A percentile compares a stretch with the other conserved stretches of the same genome.
These are phyloP conservation scores for Pholiota molesta DNA, from an alignment of 768 basidiomycete genomes.

Conservation along the genomic window DNA sequence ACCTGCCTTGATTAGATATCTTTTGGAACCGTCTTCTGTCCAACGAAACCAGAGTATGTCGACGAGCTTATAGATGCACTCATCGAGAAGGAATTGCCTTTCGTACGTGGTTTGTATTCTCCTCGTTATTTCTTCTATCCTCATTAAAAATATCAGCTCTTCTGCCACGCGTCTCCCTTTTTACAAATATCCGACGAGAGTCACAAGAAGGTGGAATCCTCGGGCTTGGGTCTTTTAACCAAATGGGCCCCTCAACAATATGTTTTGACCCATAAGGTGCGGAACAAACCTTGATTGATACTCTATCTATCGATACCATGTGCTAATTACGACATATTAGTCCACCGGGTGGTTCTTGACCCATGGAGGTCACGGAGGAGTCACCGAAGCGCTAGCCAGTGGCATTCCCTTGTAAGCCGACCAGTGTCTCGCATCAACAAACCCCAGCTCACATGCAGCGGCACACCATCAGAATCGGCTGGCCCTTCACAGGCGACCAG, in stretches of 20 bases:
- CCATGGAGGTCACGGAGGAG: constrained; percentile 10
- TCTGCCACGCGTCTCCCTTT: constrained; percentile 8
- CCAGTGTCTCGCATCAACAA: too few relatives aligned
- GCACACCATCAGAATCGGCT: not conserved
- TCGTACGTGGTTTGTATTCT: constrained; percentile 4
- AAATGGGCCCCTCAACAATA: constrained; percentile 20
- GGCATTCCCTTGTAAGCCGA: constrained; percentile 8
- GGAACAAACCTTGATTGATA: not conserved
- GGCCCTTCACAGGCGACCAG: constrained; percentile 13
- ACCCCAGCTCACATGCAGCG: not conserved
- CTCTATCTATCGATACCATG: not conserved
- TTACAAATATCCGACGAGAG: constrained; percentile 5
- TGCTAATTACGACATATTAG: constrained; percentile 13
- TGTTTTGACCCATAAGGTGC: constrained; percentile 17
- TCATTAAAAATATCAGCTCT: constrained; percentile 2
- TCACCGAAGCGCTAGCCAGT: constrained; percentile 8
- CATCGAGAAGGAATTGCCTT: constrained; percentile 19
- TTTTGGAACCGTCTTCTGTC: constrained; percentile 20
- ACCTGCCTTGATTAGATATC: constrained; percentile 11
- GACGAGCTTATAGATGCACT: constrained; percentile 17
- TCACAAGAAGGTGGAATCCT: constrained; percentile 8
- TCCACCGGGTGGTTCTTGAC: constrained; percentile 13
- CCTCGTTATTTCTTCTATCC: not conserved
- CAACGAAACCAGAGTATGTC: constrained; percentile 13
- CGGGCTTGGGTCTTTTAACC: constrained; percentile 10